phyloP scores from a whole-genome alignment of 345 rosid species.

The Hypericum androsaemum region DNA sequence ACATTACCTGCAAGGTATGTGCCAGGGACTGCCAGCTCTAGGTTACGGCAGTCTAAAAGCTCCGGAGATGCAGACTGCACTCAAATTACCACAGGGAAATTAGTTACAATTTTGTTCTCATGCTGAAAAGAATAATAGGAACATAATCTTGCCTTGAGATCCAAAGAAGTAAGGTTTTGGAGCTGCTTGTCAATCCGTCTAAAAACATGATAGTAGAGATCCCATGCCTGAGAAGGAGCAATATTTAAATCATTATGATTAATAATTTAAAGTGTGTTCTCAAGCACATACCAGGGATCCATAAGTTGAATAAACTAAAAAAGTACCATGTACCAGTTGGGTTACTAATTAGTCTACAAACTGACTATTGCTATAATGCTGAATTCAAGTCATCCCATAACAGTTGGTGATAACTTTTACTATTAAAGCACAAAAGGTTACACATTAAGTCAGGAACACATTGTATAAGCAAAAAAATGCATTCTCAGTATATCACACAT shows the following conservation, averaged over 20 bases:
- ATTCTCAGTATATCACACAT: no score
- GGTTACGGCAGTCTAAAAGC: conserved; percentile 68
- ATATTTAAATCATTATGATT: not conserved
- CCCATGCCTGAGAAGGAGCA: conserved; percentile 72
- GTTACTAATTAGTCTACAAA: no score
- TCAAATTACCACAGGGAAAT: conserved; percentile 10
- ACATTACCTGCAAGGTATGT: conserved; percentile 86
- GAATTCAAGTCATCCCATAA: no score
- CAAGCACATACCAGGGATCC: not conserved
- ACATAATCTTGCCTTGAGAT: conserved; percentile 60
- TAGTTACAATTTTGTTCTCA: conserved; percentile 6
- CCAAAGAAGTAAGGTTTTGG: conserved; percentile 79
- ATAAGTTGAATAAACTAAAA: no score
- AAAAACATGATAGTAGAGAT: conserved; percentile 92
- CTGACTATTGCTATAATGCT: no score
- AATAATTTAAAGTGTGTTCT: not conserved
- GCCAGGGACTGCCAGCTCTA: conserved; percentile 99
- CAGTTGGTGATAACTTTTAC: no score
- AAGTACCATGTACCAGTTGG: no score
- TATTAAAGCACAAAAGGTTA: no score
- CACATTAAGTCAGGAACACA: no score
- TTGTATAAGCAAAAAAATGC: no score
- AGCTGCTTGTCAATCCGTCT: conserved; percentile 94
- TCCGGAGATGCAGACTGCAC: conserved; percentile 93
- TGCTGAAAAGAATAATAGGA: conserved; percentile 9